Conservation (phyloP, 1,139 yeast species). For the Arxiozyma heterogenica region DNA sequence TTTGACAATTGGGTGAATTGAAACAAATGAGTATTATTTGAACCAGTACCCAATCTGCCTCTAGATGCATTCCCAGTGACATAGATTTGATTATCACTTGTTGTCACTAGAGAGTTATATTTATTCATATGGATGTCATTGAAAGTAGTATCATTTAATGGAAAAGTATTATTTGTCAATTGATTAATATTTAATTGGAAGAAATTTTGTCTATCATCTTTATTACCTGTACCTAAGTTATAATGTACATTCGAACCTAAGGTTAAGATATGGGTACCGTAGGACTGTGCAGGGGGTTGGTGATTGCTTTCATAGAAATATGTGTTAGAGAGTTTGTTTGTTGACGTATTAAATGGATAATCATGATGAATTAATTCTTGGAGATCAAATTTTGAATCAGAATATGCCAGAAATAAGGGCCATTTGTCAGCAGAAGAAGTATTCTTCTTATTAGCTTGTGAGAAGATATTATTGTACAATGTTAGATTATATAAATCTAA, state of each 20-base stretch:
- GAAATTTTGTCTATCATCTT: constrained; percentile 43
- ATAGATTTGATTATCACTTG: constrained; percentile 44
- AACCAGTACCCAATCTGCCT: constrained; percentile 61
- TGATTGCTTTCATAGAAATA: no score
- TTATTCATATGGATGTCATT: constrained; percentile 47
- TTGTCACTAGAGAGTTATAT: constrained; percentile 54
- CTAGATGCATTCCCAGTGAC: constrained; percentile 62
- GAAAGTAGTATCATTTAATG: constrained; percentile 8
- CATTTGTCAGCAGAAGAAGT: not conserved
- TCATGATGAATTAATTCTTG: not conserved
- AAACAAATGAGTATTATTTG: constrained; percentile 34
- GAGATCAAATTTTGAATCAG: not conserved
- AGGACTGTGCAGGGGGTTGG: not conserved
- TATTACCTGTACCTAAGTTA: constrained; percentile 61
- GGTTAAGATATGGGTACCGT: constrained; percentile 30
- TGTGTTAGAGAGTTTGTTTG: not conserved
- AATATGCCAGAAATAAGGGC: not conserved
- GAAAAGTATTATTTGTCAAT: constrained; percentile 3
- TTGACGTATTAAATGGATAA: not conserved
- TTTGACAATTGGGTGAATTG: constrained; percentile 28
- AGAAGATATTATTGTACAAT: not conserved
- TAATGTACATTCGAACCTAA: constrained; percentile 61
- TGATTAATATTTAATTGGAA: constrained; percentile 30
- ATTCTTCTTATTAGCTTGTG: not conserved
- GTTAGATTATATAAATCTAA: constrained; percentile 38